Percentiles rank a stretch among this genome's conserved stretches.
Conservation (phyloP, 805 yeast species). For the Sugiyamaella chiloensis region DNA sequence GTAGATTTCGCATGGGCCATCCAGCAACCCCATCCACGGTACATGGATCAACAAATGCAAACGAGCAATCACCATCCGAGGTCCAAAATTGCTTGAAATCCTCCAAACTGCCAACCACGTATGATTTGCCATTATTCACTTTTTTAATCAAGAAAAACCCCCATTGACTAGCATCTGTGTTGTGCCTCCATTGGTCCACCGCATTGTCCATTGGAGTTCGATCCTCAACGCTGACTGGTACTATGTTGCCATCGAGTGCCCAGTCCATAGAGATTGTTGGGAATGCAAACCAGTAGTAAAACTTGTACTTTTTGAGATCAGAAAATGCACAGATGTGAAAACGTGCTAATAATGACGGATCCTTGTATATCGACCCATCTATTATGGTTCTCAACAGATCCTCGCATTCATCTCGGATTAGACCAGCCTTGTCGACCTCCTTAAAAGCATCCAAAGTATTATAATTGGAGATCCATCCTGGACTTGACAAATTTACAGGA, state of each 20-base stretch:
- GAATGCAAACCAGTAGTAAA: constrained; percentile 84
- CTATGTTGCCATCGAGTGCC: constrained; percentile 27
- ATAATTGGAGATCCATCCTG: constrained; percentile 54
- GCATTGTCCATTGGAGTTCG: constrained; percentile 4
- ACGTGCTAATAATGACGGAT: constrained; percentile 41
- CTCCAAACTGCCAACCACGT: background rate
- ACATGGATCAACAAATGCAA: constrained; percentile 43
- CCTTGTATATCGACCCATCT: constrained; percentile 35
- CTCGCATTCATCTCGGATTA: constrained; percentile 46
- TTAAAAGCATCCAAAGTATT: constrained; percentile 89
- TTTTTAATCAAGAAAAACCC: constrained; percentile 31
- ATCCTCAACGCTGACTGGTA: background rate
- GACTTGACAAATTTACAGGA: background rate
- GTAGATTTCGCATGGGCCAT: constrained; percentile 55
- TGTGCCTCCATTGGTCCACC: constrained; percentile 15
- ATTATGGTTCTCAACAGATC: constrained; percentile 24
- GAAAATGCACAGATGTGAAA: constrained; percentile 67
- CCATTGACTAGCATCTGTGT: constrained; percentile 23
- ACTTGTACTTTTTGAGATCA: constrained; percentile 84
- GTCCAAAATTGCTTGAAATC: background rate
- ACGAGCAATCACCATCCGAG: constrained; percentile 17
- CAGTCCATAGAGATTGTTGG: constrained; percentile 63
- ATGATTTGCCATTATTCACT: background rate
- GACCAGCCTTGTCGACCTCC: constrained; percentile 55
- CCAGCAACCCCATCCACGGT: constrained; percentile 42